Base-by-base conservation (phyloP, 306 rosid genomes). In the Mimosa pudica region DNA sequence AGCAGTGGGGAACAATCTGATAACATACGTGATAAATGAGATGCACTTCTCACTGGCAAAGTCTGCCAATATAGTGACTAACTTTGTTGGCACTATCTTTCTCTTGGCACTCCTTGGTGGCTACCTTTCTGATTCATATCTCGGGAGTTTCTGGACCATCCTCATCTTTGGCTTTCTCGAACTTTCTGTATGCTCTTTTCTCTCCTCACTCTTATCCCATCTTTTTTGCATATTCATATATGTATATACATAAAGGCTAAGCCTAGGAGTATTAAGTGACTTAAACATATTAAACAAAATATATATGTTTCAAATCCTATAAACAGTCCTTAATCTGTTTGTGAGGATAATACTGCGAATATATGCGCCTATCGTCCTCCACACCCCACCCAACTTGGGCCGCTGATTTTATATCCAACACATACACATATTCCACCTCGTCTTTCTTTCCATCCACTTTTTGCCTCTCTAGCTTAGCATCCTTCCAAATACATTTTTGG, bases 1-100 rank as follows among this genome's bases (percentile, higher is more conserved):
- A 1, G 99, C 98, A 1, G 99, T 96, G 81, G 99, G 99, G 75
- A 96, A 96, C 98, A 96, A 96, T 79, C 97, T 96, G 57, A 96
- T 96, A 83, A 96, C 99, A 30, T 96, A 96, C 79, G 82, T 91
- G 80, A 91, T 90, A 9, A 91, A 86, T 44, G 96, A 96, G 85
- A 93, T 96, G 98, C 98, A 96, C 85, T 96, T 96, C 84, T 79
- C 99, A 41, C 32, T 96, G 82, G 84, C 99, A 4, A 75, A 90
- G 75, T 88, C 99, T 0, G 99, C 98, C 36, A 96, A 96, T 81
- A 70, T 88, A 0, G 99, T 96, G 47, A 96, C 99, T 6, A 96
- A 96, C 96, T 96, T 96, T 82, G 92, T 96, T 73, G 99, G 99
- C 8, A 93, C 99, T 24, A 87, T 96, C 81, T 96, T 96, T 77